Evolutionary conservation across 2,329 filamentous ascomycete genomes (phyloP).

Genomic region (Sphaerulina musiva): DNA sequence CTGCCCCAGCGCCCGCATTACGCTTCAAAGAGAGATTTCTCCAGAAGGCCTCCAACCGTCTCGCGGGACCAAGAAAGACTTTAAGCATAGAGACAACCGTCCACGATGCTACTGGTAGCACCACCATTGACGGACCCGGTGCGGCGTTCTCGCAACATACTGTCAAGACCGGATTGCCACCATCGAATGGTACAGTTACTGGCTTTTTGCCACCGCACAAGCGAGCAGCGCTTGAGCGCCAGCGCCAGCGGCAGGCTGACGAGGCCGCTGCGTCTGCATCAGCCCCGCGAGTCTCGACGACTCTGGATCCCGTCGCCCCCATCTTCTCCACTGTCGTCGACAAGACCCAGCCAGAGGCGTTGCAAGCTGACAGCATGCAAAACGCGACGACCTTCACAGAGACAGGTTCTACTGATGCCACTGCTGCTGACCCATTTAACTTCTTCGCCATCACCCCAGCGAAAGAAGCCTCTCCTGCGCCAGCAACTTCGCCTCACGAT

Average conservation of each 20-base stretch:
- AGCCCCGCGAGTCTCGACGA: not conserved
- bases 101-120: conserved; percentile 1
- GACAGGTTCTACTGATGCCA: not conserved
- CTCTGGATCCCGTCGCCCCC: not conserved
- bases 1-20: not conserved
- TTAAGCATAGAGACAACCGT: conserved; percentile 1
- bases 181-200: not conserved
- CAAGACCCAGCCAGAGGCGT: not conserved
- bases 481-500: not conserved
- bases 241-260: conserved; percentile 1
- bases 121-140: not conserved
- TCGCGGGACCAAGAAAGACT: not conserved
- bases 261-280: not conserved
- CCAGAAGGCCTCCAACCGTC: not conserved
- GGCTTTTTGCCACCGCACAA: conserved; percentile 8
- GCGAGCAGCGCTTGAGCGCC: conserved; percentile 1
- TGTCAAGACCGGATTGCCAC: not conserved
- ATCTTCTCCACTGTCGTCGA: not conserved
- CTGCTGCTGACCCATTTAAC: not conserved
- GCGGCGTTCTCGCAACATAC: not conserved
- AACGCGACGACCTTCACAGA: no score
- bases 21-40: conserved; percentile 8
- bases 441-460: not conserved
- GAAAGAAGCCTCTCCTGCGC: no score
- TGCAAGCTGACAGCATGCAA: no score